Evolutionary conservation across 306 rosid species (phyloP).

Genomic region (Fagus crenata): DNA sequence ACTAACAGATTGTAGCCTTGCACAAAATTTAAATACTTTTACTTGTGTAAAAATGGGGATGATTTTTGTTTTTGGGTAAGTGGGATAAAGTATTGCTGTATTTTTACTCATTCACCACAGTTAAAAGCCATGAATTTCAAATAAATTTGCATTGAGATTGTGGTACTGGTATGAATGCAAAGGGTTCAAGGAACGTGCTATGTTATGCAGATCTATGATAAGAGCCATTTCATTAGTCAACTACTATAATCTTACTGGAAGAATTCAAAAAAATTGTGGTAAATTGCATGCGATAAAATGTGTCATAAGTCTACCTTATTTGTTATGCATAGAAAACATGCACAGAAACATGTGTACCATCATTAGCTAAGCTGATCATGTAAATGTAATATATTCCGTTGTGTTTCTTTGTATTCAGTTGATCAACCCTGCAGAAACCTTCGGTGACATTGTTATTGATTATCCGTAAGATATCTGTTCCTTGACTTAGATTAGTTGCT

Average conservation of each 20-base stretch:
- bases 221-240: not conserved
- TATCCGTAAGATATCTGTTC: constrained; percentile 68
- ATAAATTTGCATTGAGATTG: not conserved
- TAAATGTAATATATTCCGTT: constrained; percentile 18
- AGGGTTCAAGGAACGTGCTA: not conserved
- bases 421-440: constrained; percentile 92
- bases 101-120: not conserved
- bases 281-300: not conserved
- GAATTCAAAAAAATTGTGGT: not conserved
- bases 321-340: not conserved
- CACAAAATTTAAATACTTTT: not conserved
- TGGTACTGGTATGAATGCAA: not conserved
- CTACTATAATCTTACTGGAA: not conserved
- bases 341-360: not conserved
- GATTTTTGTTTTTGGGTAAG: not conserved
- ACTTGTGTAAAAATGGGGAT: not conserved
- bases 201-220: not conserved
- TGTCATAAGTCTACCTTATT: not conserved
- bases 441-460: constrained; percentile 95
- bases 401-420: constrained; percentile 51
- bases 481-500: constrained; percentile 29
- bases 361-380: constrained; percentile 1
- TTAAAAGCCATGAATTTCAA: not conserved
- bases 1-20: not conserved
- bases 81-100: not conserved